Evolutionary conservation across 257 asterid species (phyloP).

Genomic region (Fraxinus excelsior): DNA sequence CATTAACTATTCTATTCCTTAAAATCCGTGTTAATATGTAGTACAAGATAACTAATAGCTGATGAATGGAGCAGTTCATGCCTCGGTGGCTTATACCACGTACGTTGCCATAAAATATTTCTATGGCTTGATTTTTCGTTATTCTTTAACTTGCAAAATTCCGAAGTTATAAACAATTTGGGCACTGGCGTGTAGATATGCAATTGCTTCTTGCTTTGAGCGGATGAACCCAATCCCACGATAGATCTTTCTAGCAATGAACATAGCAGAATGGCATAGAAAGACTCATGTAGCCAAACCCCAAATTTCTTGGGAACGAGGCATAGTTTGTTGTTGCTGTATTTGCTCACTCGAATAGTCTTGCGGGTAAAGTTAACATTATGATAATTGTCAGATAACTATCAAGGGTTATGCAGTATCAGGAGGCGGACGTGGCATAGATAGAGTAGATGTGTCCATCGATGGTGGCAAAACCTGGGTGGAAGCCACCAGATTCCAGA

Average conservation of each 20-base stretch:
- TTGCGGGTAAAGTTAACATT: constrained; percentile 16
- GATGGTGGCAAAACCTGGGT: constrained; percentile 92
- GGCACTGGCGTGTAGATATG: not conserved
- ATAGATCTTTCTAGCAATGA: constrained; percentile 15
- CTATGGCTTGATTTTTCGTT: not conserved
- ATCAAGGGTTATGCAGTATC: constrained; percentile 92
- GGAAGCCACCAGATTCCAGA: constrained; percentile 85
- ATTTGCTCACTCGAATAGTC: not conserved
- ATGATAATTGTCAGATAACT: constrained; percentile 49
- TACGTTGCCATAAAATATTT: not conserved
- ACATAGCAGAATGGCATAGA: not conserved
- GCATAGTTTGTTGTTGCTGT: not conserved
- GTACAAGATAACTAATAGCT: not conserved
- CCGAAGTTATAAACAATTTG: constrained; percentile 9
- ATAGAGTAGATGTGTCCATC: constrained; percentile 82
- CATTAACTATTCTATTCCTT: not conserved
- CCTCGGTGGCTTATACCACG: not conserved
- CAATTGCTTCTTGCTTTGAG: not conserved
- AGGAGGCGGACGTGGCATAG: constrained; percentile 98
- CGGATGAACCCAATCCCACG: not conserved
- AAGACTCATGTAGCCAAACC: not conserved
- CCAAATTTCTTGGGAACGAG: not conserved
- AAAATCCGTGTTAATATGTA: not conserved
- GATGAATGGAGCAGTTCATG: constrained; percentile 2
- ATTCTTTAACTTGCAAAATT: not conserved